Base-by-base conservation (phyloP, 768 basidiomycete species). In the Tubosaeta sp. region DNA sequence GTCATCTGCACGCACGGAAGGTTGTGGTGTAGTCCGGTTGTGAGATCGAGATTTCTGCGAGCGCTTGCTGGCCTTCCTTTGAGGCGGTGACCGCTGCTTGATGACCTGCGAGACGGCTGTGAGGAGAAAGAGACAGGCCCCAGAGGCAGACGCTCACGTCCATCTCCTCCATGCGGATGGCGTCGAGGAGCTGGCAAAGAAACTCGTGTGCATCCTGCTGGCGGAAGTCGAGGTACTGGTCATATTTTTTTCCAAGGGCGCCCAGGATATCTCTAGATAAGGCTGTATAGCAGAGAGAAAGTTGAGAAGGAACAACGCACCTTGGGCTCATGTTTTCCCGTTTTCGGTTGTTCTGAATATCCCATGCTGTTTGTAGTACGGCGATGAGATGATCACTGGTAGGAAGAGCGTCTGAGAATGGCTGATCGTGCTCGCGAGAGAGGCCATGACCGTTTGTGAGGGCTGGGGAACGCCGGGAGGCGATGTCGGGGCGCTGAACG, bases 131-230 rank as follows among this genome's bases (percentile, higher is more conserved):
- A 21, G 27, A 35, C 1, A 19, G 4, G 9, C 29, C 16, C 1
- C 2, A 32, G 36, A 3, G 30, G 32, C 10, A 14, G 12, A 25
- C 19, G 67, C 84, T 54, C 61, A 90, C 89, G 63, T 98, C 94
- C 45, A 83, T 73, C 68, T 97, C 94, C 65, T 97, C 94, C 91
- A 94, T 94, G 47, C 90, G 81, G 78, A 94, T 88, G 18, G 85
- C 87, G 65, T 96, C 94, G 34, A 96, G 73, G 52, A 97, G 74
- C 56, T 94, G 93, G 30, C 90, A 78, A 22, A 97, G 70, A 55
- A 95, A 86, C 71, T 98, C 94, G 66, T 96, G 94, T 21, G 94
- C 91, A 63, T 98, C 94, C 67, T 96, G 94, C 67, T 98, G 94
- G 8, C 88, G 83, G 66, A 94, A 94, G 62, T 94, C 94, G 40